A percentile compares a stretch with the other conserved stretches of the same genome.
These are phyloP conservation scores for Pestalotiopsis sp. DNA, from an alignment of 2,329 filamentous ascomycete species.

Conservation along the genomic window DNA sequence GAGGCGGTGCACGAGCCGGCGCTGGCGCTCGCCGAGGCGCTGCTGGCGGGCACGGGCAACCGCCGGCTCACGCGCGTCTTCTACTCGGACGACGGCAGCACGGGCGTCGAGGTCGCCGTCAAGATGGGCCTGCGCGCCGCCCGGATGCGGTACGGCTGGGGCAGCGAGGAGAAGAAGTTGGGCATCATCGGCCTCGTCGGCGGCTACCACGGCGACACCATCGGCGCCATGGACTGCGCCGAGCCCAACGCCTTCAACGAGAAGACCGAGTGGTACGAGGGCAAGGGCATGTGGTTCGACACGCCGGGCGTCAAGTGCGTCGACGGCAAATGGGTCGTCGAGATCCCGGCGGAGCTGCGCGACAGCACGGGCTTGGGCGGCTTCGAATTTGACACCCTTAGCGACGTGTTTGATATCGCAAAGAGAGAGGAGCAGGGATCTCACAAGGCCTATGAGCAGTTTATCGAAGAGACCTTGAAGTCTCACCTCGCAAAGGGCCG, in stretches of 20 bases:
- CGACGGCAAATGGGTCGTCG: slow-evolving; percentile 67
- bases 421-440: slow-evolving; percentile 46
- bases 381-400: slow-evolving; percentile 49
- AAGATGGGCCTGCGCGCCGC: slow-evolving; percentile 82
- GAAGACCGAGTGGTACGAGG: slow-evolving; percentile 84
- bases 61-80: slow-evolving; percentile 72
- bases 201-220: slow-evolving; percentile 86
- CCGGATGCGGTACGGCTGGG: slow-evolving; percentile 68
- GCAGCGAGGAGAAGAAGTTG: slow-evolving; percentile 58
- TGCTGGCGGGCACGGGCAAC: slow-evolving; percentile 64
- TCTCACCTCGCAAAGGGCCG: slow-evolving; percentile 56
- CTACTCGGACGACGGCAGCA: slow-evolving; percentile 83
- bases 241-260: slow-evolving; percentile 79
- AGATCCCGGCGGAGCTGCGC: slow-evolving; percentile 53
- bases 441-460: slow-evolving; percentile 57
- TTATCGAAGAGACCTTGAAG: slow-evolving; percentile 60
- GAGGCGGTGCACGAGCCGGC: slow-evolving; percentile 80
- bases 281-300: slow-evolving; percentile 80
- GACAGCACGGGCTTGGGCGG: slow-evolving; percentile 44
- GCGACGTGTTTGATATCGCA: slow-evolving; percentile 63
- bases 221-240: slow-evolving; percentile 84
- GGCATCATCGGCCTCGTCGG: slow-evolving; percentile 76
- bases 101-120: slow-evolving; percentile 79
- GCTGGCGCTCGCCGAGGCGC: slow-evolving; percentile 65
- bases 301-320: slow-evolving; percentile 73